These are phyloP conservation scores for Aquilaria agallochum DNA, from an alignment of 441 rosid genomes.

Conservation along the genomic window DNA sequence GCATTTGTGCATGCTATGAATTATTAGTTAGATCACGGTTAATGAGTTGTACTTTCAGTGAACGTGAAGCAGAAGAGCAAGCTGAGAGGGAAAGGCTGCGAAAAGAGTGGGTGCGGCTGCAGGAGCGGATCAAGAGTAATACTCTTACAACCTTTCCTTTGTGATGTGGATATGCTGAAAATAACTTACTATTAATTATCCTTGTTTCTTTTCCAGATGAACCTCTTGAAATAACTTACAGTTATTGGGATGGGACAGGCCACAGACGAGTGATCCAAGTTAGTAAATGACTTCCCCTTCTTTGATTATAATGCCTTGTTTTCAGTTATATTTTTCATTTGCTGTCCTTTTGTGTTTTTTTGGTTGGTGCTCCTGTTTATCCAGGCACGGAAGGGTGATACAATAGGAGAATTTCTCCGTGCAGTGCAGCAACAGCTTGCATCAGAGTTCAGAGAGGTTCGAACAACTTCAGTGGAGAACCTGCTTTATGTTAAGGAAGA, in stretches of 20 bases:
- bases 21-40: conserved; percentile 55
- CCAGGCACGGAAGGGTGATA: conserved; percentile 85
- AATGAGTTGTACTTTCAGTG: conserved; percentile 92
- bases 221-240: conserved; percentile 93
- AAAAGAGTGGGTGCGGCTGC: conserved; percentile 82
- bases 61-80: conserved; percentile 97
- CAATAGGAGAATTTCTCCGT: conserved; percentile 82
- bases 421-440: conserved; percentile 97
- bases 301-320: conserved; percentile 6
- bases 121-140: conserved; percentile 86
- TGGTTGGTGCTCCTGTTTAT: conserved; percentile 3
- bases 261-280: conserved; percentile 92
- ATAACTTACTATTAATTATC: conserved; percentile 9
- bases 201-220: conserved; percentile 50
- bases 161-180: conserved; percentile 2
- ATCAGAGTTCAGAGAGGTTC: conserved; percentile 93
- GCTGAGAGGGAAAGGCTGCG: conserved; percentile 96
- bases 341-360: not conserved
- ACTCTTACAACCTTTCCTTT: conserved; percentile 1
- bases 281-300: conserved; percentile 17
- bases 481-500: conserved; percentile 96
- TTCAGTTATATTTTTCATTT: not conserved
- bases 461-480: conserved; percentile 92
- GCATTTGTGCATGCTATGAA: conserved; percentile 6
- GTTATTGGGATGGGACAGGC: conserved; percentile 99